Evolutionary conservation across 2,329 filamentous ascomycete genomes (phyloP).

Genomic region (Diaporthe sp.): DNA sequence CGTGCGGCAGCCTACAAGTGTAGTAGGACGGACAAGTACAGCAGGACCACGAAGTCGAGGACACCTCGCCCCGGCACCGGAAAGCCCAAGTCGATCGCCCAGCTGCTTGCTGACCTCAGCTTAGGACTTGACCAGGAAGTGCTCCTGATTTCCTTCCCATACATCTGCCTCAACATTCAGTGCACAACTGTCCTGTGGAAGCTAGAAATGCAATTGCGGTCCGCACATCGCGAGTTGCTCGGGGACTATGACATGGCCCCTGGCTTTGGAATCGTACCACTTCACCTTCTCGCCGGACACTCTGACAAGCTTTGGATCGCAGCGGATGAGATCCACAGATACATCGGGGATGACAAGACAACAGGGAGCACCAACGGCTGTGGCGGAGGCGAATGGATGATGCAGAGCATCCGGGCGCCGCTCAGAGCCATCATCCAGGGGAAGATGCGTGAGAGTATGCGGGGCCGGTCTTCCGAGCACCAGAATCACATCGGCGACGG

Average conservation of each 20-base stretch:
- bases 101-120: constrained; percentile 23
- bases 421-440: background rate
- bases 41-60: background rate
- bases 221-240: background rate
- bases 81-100: background rate
- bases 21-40: background rate
- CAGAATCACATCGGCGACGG: background rate
- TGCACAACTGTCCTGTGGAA: constrained; percentile 1
- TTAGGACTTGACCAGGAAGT: constrained; percentile 25
- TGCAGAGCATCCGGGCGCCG: background rate
- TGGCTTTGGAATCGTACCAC: background rate
- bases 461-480: background rate
- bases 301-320: constrained; percentile 8
- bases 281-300: background rate
- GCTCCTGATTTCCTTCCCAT: constrained; percentile 1
- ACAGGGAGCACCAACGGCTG: background rate
- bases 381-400: background rate
- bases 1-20: constrained; percentile 14
- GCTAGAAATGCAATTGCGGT: background rate
- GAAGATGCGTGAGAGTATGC: background rate
- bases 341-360: background rate
- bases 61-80: background rate
- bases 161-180: constrained; percentile 19
- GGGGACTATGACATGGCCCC: background rate
- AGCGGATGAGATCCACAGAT: constrained; percentile 2